These are phyloP conservation scores for Cercospora sp. DNA, from an alignment of 2,329 filamentous ascomycete species.

Conservation along the genomic window DNA sequence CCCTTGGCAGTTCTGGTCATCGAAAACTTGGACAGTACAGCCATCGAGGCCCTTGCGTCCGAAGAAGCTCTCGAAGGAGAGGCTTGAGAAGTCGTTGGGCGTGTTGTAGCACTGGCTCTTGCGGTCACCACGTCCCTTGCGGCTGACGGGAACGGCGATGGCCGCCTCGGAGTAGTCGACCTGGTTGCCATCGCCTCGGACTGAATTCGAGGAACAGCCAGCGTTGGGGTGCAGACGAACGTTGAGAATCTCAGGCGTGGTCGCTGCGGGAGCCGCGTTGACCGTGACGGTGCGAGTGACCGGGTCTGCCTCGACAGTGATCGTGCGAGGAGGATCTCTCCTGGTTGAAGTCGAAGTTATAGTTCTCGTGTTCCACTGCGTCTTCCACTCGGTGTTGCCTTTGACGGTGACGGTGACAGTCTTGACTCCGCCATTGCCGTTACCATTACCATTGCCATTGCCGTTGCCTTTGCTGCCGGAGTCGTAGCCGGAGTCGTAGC, in stretches of 20 bases:
- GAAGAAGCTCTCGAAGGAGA: constrained; percentile 17
- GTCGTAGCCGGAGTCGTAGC: not conserved
- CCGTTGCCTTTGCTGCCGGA: not conserved
- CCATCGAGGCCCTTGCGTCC: constrained; percentile 3
- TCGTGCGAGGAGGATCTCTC: not conserved
- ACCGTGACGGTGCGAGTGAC: constrained; percentile 8
- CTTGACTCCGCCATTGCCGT: not conserved
- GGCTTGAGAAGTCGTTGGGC: constrained; percentile 11
- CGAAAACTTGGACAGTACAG: constrained; percentile 8
- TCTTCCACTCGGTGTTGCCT: not conserved
- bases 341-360: constrained; percentile 1
- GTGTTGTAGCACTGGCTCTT: constrained; percentile 11
- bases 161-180: constrained; percentile 5
- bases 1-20: constrained; percentile 12
- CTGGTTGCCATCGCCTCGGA: constrained; percentile 1
- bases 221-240: constrained; percentile 3
- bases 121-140: not conserved
- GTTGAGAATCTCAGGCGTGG: not conserved
- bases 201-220: not conserved
- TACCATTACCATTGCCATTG: not conserved
- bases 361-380: not conserved
- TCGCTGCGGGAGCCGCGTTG: not conserved
- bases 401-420: not conserved
- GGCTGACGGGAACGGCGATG: not conserved
- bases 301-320: not conserved